Evolutionary conservation across 805 yeast species (phyloP).

Genomic region (Starmera pachycereana): DNA sequence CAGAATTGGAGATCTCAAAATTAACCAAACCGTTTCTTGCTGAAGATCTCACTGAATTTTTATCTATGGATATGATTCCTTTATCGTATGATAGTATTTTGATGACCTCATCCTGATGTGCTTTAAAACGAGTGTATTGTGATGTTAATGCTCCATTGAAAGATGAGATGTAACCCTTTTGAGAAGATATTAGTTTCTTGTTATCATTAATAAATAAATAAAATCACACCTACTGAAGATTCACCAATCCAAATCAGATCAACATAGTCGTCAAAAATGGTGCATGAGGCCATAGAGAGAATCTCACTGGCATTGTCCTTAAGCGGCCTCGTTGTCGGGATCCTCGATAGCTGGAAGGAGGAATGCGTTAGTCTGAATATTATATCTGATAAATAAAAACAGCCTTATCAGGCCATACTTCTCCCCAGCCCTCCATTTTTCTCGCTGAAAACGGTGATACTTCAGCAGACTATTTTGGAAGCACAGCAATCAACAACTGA

Average conservation of each 20-base stretch:
- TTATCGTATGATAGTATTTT: conserved; percentile 44
- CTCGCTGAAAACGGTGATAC: too few species aligned
- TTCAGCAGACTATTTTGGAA: too few species aligned
- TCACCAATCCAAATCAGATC: conserved; percentile 87
- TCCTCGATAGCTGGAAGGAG: conserved; percentile 6
- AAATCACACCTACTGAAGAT: conserved; percentile 37
- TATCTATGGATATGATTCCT: conserved; percentile 50
- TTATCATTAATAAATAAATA: too few species aligned
- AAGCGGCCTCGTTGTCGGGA: conserved; percentile 16
- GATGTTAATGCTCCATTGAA: conserved; percentile 32
- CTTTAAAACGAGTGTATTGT: conserved; percentile 49
- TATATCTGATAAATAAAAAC: neutral
- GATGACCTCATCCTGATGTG: conserved; percentile 37
- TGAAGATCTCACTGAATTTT: conserved; percentile 40
- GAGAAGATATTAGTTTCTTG: neutral
- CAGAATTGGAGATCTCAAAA: conserved; percentile 23
- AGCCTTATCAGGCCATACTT: conserved; percentile 8
- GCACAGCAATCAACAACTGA: too few species aligned
- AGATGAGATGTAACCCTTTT: conserved; percentile 30
- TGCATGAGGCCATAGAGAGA: conserved; percentile 9
- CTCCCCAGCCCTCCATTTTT: conserved; percentile 18
- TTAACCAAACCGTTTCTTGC: conserved; percentile 46
- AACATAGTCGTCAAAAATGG: conserved; percentile 57
- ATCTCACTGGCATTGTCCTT: conserved; percentile 5
- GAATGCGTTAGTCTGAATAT: neutral